These are phyloP conservation scores for Cryphonectria parasitica DNA, from an alignment of 2,329 filamentous ascomycete genomes.

Conservation along the genomic window DNA sequence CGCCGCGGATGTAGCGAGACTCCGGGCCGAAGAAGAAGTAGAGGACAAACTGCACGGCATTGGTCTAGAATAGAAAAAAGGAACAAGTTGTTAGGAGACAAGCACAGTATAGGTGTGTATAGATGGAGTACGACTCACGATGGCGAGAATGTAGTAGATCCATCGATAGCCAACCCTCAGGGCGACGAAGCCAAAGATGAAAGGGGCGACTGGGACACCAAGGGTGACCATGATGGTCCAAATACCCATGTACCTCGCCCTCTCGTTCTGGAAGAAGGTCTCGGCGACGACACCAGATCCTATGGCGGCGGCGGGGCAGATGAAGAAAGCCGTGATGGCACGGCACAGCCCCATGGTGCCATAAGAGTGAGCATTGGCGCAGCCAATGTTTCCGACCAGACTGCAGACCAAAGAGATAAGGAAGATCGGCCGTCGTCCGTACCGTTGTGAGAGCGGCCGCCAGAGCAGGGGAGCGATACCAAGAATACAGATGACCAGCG, in stretches of 20 bases:
- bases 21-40: constrained; percentile 61
- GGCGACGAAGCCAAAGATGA: constrained; percentile 50
- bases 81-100: not conserved
- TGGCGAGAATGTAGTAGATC: constrained; percentile 63
- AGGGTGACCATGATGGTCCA: constrained; percentile 49
- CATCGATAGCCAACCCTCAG: constrained; percentile 58
- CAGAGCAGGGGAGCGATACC: constrained; percentile 59
- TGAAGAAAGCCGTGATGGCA: constrained; percentile 59
- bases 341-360: constrained; percentile 54
- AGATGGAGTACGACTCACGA: constrained; percentile 41
- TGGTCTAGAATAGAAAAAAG: constrained; percentile 44
- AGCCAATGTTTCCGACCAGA: constrained; percentile 56
- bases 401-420: constrained; percentile 53
- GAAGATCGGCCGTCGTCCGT: constrained; percentile 56
- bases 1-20: constrained; percentile 55
- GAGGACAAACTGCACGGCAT: constrained; percentile 58
- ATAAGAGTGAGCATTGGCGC: constrained; percentile 53
- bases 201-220: constrained; percentile 38
- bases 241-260: constrained; percentile 59
- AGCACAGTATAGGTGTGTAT: too few relatives aligned
- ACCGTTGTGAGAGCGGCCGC: constrained; percentile 58
- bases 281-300: constrained; percentile 62
- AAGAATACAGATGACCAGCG: constrained; percentile 58
- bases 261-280: constrained; percentile 59
- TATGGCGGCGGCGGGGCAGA: constrained; percentile 54